A percentile compares a stretch with the other conserved stretches of the same genome.
phyloP scores from a whole-genome alignment of 169 alveolate genomes.

The Perkinsus olseni region DNA sequence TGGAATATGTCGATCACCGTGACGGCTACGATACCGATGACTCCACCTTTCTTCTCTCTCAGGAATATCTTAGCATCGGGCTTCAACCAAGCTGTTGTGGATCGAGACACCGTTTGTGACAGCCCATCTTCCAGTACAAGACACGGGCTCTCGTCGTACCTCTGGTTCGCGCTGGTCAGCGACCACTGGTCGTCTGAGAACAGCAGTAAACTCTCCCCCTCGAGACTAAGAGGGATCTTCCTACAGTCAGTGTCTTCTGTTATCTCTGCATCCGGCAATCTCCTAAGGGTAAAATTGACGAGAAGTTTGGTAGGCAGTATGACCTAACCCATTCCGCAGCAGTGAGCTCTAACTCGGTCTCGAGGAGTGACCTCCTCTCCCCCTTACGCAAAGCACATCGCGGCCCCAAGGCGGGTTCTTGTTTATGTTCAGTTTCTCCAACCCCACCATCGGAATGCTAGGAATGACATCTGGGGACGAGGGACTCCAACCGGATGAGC shows the following conservation, averaged over 20 bases:
- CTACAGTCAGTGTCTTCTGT: not conserved
- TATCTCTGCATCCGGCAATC: not conserved
- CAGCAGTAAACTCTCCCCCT: not conserved
- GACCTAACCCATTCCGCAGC: not conserved
- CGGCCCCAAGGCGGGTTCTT: not conserved
- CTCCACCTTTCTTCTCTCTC: no score
- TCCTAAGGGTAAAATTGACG: not conserved
- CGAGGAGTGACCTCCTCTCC: not conserved
- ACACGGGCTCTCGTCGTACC: not conserved
- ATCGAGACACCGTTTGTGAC: not conserved
- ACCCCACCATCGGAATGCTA: not conserved
- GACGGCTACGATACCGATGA: no score
- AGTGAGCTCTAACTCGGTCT: not conserved
- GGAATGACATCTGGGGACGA: not conserved
- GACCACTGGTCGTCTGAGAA: not conserved
- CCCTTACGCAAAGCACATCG: not conserved
- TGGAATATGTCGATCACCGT: no score
- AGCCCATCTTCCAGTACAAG: not conserved
- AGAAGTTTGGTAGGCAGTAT: not conserved
- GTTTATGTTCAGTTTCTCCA: not conserved
- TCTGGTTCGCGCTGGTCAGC: not conserved
- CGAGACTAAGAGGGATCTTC: not conserved
- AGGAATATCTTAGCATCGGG: not conserved
- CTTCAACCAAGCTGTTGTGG: not conserved
- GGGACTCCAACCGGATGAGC: not conserved